Conservation (phyloP, 768 basidiomycete genomes). For the Serpula lacrymans region DNA sequence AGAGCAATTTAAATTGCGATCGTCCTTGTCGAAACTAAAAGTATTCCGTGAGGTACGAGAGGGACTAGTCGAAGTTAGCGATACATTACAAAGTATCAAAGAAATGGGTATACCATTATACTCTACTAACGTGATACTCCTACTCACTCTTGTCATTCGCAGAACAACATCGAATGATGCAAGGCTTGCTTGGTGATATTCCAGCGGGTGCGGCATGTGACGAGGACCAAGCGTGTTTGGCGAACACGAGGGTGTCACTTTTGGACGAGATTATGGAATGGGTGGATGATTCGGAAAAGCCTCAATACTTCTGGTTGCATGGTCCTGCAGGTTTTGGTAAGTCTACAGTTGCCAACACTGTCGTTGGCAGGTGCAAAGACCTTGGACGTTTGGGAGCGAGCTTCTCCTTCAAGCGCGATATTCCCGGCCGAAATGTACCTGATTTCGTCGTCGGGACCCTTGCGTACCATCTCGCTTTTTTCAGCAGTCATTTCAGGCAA, state of each 20-base stretch:
- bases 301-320: constrained; percentile 17
- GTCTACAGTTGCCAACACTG: constrained; percentile 17
- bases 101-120: background rate
- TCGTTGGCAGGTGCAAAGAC: constrained; percentile 10
- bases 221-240: constrained; percentile 10
- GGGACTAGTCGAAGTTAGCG: no score
- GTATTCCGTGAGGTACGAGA: no score
- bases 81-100: background rate
- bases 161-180: constrained; percentile 17
- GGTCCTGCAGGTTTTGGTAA: constrained; percentile 25
- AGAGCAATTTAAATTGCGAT: background rate
- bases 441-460: constrained; percentile 15
- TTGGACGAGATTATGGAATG: constrained; percentile 25
- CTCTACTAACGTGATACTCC: background rate
- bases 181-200: constrained; percentile 16
- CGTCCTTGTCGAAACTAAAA: background rate
- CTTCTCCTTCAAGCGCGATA: constrained; percentile 18
- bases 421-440: constrained; percentile 10
- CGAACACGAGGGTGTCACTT: constrained; percentile 20
- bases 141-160: background rate
- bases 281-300: constrained; percentile 10
- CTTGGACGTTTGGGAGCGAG: constrained; percentile 12
- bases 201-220: constrained; percentile 10
- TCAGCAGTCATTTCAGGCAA: background rate
- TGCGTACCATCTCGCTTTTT: constrained; percentile 14